Evolutionary conservation across 202 grass and related monocot species (phyloP).

Genomic region (Hordeum pubiflorum): DNA sequence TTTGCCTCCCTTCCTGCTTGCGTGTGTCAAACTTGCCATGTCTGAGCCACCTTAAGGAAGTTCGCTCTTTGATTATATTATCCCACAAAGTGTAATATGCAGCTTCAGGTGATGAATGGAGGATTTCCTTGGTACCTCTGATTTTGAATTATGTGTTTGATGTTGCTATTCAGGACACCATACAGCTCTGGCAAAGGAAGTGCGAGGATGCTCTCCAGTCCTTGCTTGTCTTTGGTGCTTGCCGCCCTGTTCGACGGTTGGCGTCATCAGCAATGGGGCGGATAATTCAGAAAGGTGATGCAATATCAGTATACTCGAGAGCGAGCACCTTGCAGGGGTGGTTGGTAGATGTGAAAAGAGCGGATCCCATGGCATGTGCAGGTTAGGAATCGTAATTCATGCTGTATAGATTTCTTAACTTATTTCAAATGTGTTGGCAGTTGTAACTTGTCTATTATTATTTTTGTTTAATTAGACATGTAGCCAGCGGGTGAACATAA

Average conservation of each 20-base stretch:
- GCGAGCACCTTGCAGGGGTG: constrained; percentile 84
- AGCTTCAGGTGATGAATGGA: not conserved
- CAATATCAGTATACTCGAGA: constrained; percentile 81
- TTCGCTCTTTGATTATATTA: not conserved
- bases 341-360: constrained; percentile 89
- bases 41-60: not conserved
- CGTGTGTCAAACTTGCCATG: not conserved
- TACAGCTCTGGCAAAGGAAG: constrained; percentile 92
- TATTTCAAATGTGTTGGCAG: not conserved
- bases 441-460: constrained; percentile 4
- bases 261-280: constrained; percentile 75
- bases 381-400: constrained; percentile 40
- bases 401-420: not conserved
- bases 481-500: not conserved
- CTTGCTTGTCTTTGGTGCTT: constrained; percentile 71
- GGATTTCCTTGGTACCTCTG: not conserved
- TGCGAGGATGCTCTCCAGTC: constrained; percentile 96
- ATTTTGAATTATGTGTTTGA: constrained; percentile 17
- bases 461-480: not conserved
- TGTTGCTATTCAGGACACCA: constrained; percentile 56
- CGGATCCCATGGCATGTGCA: constrained; percentile 69
- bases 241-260: constrained; percentile 69
- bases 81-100: not conserved
- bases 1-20: not conserved
- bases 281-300: constrained; percentile 86